phyloP scores from a whole-genome alignment of 1,284 basidiomycete genomes.

The Pseudozyma sp. region DNA sequence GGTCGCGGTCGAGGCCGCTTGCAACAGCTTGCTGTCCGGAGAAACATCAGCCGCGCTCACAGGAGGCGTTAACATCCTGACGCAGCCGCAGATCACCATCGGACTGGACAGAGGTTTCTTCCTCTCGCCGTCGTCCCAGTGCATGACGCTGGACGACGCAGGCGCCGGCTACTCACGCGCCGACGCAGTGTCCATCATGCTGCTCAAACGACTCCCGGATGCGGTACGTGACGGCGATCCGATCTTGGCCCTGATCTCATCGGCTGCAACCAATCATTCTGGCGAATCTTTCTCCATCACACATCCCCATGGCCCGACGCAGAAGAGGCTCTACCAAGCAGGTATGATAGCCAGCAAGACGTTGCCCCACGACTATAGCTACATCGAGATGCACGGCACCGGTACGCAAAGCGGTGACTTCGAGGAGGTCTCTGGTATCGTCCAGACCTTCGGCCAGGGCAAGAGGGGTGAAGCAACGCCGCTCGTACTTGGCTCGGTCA shows the following conservation, averaged over 20 bases:
- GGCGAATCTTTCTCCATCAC: constrained; percentile 55
- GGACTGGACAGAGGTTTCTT: constrained; percentile 55
- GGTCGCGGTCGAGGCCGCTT: constrained; percentile 51
- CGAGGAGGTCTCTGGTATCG: constrained; percentile 53
- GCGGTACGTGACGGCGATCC: constrained; percentile 48
- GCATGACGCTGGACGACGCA: constrained; percentile 50
- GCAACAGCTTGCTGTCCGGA: constrained; percentile 30
- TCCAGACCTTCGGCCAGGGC: constrained; percentile 48
- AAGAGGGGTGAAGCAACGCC: constrained; percentile 18
- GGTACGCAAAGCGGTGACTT: constrained; percentile 55
- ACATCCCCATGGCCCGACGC: constrained; percentile 49
- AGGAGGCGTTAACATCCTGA: constrained; percentile 54
- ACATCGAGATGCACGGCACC: constrained; percentile 55
- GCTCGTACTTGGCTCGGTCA: constrained; percentile 47
- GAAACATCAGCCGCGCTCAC: constrained; percentile 35
- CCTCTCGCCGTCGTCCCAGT: constrained; percentile 50
- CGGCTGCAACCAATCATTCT: constrained; percentile 51
- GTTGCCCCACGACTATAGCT: constrained; percentile 27
- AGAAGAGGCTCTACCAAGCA: constrained; percentile 39
- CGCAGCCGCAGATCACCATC: constrained; percentile 54
- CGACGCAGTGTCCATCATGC: constrained; percentile 47
- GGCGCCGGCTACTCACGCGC: constrained; percentile 51
- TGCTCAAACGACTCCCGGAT: constrained; percentile 47
- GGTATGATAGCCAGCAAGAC: constrained; percentile 41
- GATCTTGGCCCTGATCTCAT: constrained; percentile 42